A percentile compares a stretch with the other conserved stretches of the same genome.
Evolutionary conservation across 345 rosid genomes (phyloP).

Genomic region (Clausena lansium): DNA sequence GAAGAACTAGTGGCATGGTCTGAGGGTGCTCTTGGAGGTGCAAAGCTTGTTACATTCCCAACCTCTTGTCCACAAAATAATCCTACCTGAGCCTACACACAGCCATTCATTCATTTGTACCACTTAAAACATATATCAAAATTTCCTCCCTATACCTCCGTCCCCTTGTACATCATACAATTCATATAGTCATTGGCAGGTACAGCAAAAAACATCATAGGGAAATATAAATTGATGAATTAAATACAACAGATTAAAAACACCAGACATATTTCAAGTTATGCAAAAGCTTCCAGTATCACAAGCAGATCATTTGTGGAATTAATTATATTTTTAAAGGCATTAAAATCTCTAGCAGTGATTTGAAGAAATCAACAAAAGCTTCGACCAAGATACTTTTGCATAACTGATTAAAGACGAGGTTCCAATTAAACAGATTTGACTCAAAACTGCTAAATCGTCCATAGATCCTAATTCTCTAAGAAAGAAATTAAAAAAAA

Average conservation of each 20-base stretch:
- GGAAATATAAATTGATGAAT: not conserved
- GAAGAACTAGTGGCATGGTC: conserved; percentile 46
- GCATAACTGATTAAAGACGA: not conserved
- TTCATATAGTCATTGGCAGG: not conserved
- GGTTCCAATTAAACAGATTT: too few relatives aligned
- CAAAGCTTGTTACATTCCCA: conserved; percentile 83
- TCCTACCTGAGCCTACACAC: conserved; percentile 99
- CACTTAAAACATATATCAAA: conserved; percentile 47
- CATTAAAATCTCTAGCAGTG: not conserved
- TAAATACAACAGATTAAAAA: not conserved
- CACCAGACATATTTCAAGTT: not conserved
- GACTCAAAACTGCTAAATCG: too few relatives aligned
- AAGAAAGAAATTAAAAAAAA: too few relatives aligned
- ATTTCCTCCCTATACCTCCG: conserved; percentile 16
- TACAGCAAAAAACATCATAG: not conserved
- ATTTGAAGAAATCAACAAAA: not conserved
- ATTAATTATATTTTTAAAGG: not conserved
- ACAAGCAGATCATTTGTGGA: not conserved
- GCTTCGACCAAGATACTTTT: not conserved
- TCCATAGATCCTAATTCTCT: too few relatives aligned
- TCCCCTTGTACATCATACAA: not conserved
- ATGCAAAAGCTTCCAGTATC: not conserved
- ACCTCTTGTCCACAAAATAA: conserved; percentile 85
- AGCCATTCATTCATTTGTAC: conserved; percentile 67
- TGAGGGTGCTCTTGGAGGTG: conserved; percentile 61